phyloP scores from a whole-genome alignment of 2,329 filamentous ascomycete genomes.

The Fusarium tricinctum region DNA sequence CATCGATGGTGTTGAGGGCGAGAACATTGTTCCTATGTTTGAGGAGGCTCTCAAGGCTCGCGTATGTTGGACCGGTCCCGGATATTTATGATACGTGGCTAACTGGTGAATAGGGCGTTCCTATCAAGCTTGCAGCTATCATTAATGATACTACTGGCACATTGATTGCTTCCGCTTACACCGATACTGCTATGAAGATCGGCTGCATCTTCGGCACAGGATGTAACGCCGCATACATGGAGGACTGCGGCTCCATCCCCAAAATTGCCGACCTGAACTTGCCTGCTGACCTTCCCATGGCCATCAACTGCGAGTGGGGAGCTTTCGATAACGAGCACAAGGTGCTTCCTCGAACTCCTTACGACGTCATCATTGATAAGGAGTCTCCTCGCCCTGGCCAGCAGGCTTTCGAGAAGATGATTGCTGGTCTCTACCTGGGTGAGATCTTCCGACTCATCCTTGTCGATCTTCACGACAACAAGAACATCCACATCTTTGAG shows the following conservation, averaged over 20 bases:
- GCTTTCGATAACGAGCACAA: constrained; percentile 95
- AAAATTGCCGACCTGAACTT: constrained; percentile 95
- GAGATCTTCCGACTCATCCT: constrained; percentile 93
- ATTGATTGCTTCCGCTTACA: constrained; percentile 95
- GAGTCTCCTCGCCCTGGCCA: constrained; percentile 93
- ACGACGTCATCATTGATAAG: constrained; percentile 89
- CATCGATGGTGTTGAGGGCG: constrained; percentile 89
- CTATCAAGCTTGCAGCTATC: constrained; percentile 91
- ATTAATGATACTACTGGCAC: constrained; percentile 99
- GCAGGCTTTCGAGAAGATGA: constrained; percentile 98
- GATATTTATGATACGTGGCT: constrained; percentile 10
- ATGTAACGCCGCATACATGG: constrained; percentile 99
- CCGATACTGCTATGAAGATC: constrained; percentile 92
- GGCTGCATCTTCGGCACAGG: constrained; percentile 99
- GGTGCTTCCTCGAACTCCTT: constrained; percentile 86
- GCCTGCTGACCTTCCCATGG: constrained; percentile 85
- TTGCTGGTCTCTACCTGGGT: constrained; percentile 92
- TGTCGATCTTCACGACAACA: constrained; percentile 86
- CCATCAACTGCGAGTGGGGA: constrained; percentile 98
- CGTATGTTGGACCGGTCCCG: constrained; percentile 46
- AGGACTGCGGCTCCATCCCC: constrained; percentile 88
- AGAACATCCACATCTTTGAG: constrained; percentile 81
- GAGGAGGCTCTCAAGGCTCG: constrained; percentile 79
- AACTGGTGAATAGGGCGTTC: constrained; percentile 74
- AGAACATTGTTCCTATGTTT: constrained; percentile 91